Base-by-base conservation (phyloP, 257 asterid species). In the Petunia secreta region DNA sequence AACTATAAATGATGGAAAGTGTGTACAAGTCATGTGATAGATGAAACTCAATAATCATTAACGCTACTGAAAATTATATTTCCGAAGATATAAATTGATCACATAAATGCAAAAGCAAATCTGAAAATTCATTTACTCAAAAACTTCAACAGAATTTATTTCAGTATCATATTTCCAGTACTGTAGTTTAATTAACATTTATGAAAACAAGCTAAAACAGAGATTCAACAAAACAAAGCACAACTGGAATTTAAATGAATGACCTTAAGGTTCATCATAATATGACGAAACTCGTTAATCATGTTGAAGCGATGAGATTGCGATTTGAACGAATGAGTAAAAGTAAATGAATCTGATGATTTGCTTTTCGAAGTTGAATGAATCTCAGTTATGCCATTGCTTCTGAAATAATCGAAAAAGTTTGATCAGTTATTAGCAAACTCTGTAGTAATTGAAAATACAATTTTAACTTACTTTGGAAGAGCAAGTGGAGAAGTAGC, bases 261-360 rank as follows among this genome's bases (percentile, higher is more conserved):
- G 8, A 64, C 73, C 75, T 40, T 63, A 58, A 65, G 65, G 6
- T 64, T 64, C 66, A 79, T 14, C 13, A 48, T 44, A 54, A 46
- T 2, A 5, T 78, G 46, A 3, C 73, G 36, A 64, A 79, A 79
- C 11, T 60, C 44, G 4, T 37, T 2, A 13, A 79, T 63, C 76
- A 79, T 41, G 65, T 8, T 79, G 55, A 14, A 14, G 41, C 76
- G 75, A 63, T 53, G 74, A 46, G 82, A 52, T 38, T 75, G 80
- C 4, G 75, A 52, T 25, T 44, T 71, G 25, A 50, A n/a, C 57
- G 80, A 8, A 57, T 58, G 3, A 60, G 77, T 79, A 76, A 64
- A 57, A 79, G 6, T 58, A 10, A 76, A 79, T 7, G 78, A 73
- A 73, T 5, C 46, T 37, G 76, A 64, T 38, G 77, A n/a, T 15